Percentiles rank a stretch among this genome's conserved stretches.
phyloP scores from a whole-genome alignment of 768 basidiomycete species.

The Dioszegia aurantiaca region DNA sequence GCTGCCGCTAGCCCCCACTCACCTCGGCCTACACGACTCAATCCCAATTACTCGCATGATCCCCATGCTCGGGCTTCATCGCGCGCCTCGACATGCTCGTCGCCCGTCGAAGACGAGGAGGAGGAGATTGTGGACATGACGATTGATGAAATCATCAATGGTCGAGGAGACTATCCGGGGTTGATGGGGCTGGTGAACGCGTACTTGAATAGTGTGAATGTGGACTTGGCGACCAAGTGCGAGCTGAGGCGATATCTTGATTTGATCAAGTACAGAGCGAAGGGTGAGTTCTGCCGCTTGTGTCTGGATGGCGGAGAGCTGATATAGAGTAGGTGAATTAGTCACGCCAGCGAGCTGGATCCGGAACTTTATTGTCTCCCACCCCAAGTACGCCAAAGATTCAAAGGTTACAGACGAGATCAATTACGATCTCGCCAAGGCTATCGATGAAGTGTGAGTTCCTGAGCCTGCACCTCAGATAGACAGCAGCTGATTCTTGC shows the following conservation, averaged over 20 bases:
- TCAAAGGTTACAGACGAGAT: conserved; percentile 88
- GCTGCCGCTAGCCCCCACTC: not conserved
- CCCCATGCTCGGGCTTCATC: conserved; percentile 17
- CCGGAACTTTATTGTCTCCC: conserved; percentile 80
- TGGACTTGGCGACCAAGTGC: conserved; percentile 61
- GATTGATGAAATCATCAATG: conserved; percentile 87
- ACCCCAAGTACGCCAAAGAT: conserved; percentile 87
- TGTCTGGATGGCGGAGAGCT: too few species aligned
- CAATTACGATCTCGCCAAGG: conserved; percentile 86
- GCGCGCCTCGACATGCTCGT: conserved; percentile 26
- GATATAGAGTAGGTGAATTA: conserved; percentile 61
- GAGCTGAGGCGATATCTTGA: conserved; percentile 75
- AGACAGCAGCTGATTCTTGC: not conserved
- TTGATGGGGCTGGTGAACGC: conserved; percentile 74
- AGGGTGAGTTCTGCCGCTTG: conserved; percentile 73
- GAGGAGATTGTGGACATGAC: conserved; percentile 92
- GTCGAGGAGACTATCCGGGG: conserved; percentile 81
- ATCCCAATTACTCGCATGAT: conserved; percentile 1
- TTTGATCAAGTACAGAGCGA: conserved; percentile 71
- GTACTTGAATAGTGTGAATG: conserved; percentile 82
- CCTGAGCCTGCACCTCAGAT: not conserved
- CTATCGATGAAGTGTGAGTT: conserved; percentile 86
- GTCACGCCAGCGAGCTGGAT: conserved; percentile 91
- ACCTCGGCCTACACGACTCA: not conserved
- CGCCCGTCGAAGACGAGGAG: conserved; percentile 32